A percentile compares a stretch with the other conserved stretches of the same genome.
These are phyloP conservation scores for Erigeron canadensis DNA, from an alignment of 129 eudicot genomes.

Conservation along the genomic window DNA sequence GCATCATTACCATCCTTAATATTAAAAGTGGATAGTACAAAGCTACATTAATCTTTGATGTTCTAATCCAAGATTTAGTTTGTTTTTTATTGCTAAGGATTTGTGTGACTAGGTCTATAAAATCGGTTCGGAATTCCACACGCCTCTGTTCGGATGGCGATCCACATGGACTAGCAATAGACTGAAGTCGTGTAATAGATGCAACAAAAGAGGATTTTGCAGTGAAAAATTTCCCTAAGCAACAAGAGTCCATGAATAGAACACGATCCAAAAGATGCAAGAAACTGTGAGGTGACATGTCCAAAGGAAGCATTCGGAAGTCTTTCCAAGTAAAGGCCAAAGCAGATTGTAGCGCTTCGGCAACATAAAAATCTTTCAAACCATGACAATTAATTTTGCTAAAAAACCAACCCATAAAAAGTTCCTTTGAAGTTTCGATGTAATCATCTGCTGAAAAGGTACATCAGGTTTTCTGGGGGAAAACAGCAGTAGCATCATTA, in stretches of 20 bases:
- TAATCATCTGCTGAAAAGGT: conserved; percentile 12
- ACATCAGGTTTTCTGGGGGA: conserved; percentile 20
- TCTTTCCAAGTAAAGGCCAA: conserved; percentile 35
- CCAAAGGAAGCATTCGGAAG: conserved; percentile 21
- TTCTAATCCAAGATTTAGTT: conserved; percentile 43
- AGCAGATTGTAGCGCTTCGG: conserved; percentile 19
- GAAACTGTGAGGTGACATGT: conserved; percentile 39
- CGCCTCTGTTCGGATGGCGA: background rate
- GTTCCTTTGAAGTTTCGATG: conserved; percentile 1
- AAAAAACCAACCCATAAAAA: background rate
- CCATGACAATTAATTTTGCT: too few relatives aligned
- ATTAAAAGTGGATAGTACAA: conserved; percentile 40
- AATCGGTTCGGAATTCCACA: too few relatives aligned
- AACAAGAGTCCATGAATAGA: conserved; percentile 24
- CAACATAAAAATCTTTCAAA: background rate
- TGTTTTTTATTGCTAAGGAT: conserved; percentile 23
- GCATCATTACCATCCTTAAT: conserved; percentile 48
- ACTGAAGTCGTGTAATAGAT: conserved; percentile 30
- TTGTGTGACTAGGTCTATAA: conserved; percentile 8
- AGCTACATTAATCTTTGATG: conserved; percentile 4
- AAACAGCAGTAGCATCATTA: conserved; percentile 40
- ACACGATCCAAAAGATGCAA: conserved; percentile 40
- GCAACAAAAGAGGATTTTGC: conserved; percentile 61
- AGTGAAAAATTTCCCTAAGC: conserved; percentile 27
- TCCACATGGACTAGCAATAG: conserved; percentile 13